Conservation (phyloP, 495 filamentous ascomycete species). For the Copromyces sp. region DNA sequence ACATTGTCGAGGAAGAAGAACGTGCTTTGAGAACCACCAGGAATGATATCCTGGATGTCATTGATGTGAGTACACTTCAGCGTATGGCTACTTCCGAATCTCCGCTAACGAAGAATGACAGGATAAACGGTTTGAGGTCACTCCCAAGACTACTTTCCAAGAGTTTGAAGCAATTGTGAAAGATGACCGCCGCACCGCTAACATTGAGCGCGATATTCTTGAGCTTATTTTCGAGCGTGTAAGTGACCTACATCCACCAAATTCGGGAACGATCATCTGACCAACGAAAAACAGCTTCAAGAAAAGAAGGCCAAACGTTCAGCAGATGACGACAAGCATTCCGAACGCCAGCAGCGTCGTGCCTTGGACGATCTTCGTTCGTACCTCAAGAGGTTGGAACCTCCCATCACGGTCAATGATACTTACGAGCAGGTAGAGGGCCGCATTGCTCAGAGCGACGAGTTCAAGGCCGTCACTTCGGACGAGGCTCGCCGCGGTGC, state of each 20-base stretch:
- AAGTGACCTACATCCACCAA: constrained; percentile 5
- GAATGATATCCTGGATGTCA: constrained; percentile 79
- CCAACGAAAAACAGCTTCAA: constrained; percentile 46
- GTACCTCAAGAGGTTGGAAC: constrained; percentile 81
- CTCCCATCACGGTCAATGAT: constrained; percentile 64
- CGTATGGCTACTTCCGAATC: not conserved
- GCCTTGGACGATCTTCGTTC: constrained; percentile 78
- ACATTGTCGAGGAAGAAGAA: constrained; percentile 90
- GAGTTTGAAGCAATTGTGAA: constrained; percentile 72
- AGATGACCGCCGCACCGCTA: constrained; percentile 74
- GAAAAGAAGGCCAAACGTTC: constrained; percentile 56
- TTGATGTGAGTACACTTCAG: constrained; percentile 58
- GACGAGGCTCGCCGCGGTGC: constrained; percentile 75
- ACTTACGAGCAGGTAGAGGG: constrained; percentile 78
- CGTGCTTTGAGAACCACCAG: constrained; percentile 66
- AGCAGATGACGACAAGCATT: constrained; percentile 70
- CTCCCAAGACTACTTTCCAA: constrained; percentile 71
- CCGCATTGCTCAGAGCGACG: constrained; percentile 66
- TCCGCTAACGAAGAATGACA: constrained; percentile 22
- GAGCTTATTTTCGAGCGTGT: constrained; percentile 70
- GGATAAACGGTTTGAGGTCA: constrained; percentile 88
- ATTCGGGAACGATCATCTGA: constrained; percentile 9
- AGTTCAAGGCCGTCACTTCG: constrained; percentile 68
- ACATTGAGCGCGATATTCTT: constrained; percentile 66
- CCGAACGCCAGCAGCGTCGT: constrained; percentile 77